Evolutionary conservation across 1,284 basidiomycete genomes (phyloP), one percentile per base, ranked within the genome.

Genomic region (Leccinum pallidistipes): DNA sequence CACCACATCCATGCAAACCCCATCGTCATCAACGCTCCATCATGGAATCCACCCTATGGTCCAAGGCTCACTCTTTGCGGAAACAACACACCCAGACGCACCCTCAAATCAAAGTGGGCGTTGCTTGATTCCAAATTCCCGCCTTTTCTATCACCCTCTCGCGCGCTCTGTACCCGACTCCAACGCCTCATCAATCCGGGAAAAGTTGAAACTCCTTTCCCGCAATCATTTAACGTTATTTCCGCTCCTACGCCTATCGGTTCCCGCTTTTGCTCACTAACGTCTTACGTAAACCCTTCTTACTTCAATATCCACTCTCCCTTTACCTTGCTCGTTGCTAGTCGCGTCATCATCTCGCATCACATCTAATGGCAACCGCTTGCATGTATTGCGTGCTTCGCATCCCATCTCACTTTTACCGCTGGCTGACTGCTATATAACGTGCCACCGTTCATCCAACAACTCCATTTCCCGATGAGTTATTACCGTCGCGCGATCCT

Each of bases 201-300:
- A 54, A 36, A 38, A 7, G 38, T 61, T 53, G 21, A 65, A 55
- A 34, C 56, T 24, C 21, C 29, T 27, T 50, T 65, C 57, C 27
- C 65, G 68, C 60, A 40, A 12, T 55, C 63, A 59, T 66, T 49
- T 53, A 9, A 38, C 16, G n/a, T 16, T 49, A 53, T 58, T 38
- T 53, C 51, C 47, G 51, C 16, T 24, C 12, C 29, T 52, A 65
- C 36, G 59, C 55, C 51, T 62, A 56, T 65, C 50, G 64, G 60
- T 65, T 31, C 57, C 57, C 50, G 29, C 43, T 14, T 36, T 34
- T 24, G 24, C 11, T 34, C 12, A 16, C 49, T 43, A 51, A 56
- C 40, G 49, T 56, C 49, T 43, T 55, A 56, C 40, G 52, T 61
- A 54, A 53, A 36, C 32, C 5, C 18, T 11, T 12, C 29, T 56